A percentile compares a stretch with the other conserved stretches of the same genome.
These are phyloP conservation scores for Pseudogymnoascus sp. DNA, from an alignment of 2,329 filamentous ascomycete species.

Conservation along the genomic window DNA sequence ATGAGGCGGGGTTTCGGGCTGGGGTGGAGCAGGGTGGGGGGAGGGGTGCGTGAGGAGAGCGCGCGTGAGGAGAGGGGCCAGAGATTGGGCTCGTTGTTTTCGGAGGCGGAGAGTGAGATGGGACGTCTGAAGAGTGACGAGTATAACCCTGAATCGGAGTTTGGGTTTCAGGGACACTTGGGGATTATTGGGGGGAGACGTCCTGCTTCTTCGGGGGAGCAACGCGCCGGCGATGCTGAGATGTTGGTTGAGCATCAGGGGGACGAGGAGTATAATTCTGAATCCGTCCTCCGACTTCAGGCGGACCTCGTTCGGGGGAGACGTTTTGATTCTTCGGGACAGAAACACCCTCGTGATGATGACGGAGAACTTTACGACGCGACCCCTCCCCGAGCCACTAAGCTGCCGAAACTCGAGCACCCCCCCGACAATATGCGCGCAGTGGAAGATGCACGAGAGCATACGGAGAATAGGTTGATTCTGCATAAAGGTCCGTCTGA, in stretches of 20 bases:
- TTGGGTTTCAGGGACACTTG: background rate
- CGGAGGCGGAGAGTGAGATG: background rate
- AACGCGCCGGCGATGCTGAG: background rate
- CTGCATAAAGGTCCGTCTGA: background rate
- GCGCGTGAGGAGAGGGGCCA: background rate
- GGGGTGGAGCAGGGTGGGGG: background rate
- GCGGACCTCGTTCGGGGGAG: background rate
- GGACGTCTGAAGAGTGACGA: background rate
- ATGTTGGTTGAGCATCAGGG: background rate
- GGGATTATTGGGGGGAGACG: background rate
- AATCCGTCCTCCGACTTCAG: background rate
- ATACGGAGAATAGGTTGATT: background rate
- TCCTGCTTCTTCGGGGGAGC: background rate
- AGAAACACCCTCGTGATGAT: background rate
- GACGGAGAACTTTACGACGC: background rate
- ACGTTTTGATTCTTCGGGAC: background rate
- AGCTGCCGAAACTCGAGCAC: background rate
- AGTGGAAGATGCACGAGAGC: fast-evolving
- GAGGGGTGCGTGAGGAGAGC: background rate
- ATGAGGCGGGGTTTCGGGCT: background rate
- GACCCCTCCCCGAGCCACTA: background rate
- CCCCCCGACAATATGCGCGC: too few relatives aligned
- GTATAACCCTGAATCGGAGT: background rate
- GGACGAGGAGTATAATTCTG: background rate
- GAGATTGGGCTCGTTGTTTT: background rate